A percentile compares a stretch with the other conserved stretches of the same genome.
phyloP scores from a whole-genome alignment of 2,329 filamentous ascomycete genomes.

The Mycosphaerella sp. region DNA sequence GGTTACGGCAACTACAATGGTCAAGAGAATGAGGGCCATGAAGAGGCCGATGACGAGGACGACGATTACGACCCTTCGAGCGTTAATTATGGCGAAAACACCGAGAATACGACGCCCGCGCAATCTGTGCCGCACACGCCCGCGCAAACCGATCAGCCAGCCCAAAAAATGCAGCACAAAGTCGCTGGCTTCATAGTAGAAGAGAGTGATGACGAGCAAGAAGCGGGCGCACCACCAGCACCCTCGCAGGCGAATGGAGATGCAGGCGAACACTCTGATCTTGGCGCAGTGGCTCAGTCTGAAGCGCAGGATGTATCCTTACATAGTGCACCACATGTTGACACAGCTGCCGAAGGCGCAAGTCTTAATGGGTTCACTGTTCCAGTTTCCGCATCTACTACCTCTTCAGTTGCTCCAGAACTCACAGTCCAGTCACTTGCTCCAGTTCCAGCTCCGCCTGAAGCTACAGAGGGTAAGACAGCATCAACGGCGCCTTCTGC shows the following conservation, averaged over 20 bases:
- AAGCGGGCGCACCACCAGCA: conserved; percentile 19
- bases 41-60: conserved; percentile 29
- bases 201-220: conserved; percentile 54
- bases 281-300: conserved; percentile 23
- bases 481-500: conserved; percentile 27
- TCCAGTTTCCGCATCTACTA: conserved; percentile 26
- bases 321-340: conserved; percentile 43
- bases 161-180: conserved; percentile 24
- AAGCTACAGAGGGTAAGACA: conserved; percentile 24
- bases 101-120: conserved; percentile 4
- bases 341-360: conserved; percentile 29
- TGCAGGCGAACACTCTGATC: conserved; percentile 24
- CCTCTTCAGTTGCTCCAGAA: conserved; percentile 25
- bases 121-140: conserved; percentile 13
- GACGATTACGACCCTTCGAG: conserved; percentile 34
- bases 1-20: conserved; percentile 14
- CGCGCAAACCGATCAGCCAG: conserved; percentile 36
- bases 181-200: conserved; percentile 55
- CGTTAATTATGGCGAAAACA: conserved; percentile 23
- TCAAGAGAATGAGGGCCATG: conserved; percentile 19
- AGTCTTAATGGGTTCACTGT: conserved; percentile 33
- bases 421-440: conserved; percentile 29
- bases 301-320: conserved; percentile 51
- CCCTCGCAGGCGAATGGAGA: conserved; percentile 27
- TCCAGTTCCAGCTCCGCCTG: conserved; percentile 21